phyloP scores from a whole-genome alignment of 2,329 filamentous ascomycete genomes.

The Pseudocercospora vitis region DNA sequence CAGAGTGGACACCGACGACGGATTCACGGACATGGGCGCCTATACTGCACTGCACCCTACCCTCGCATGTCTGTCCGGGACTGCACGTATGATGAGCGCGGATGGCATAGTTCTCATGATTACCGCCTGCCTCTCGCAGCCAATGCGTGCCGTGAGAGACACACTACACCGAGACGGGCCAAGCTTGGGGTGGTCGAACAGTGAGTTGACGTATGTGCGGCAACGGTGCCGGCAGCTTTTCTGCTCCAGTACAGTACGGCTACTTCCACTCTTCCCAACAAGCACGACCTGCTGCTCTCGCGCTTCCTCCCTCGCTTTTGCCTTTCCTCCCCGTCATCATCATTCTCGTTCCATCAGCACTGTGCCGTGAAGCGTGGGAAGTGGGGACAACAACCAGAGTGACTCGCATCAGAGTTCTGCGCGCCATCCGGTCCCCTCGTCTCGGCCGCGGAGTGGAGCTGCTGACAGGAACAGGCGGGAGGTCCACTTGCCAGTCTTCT shows the following conservation, averaged over 20 bases:
- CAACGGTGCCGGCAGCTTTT: not conserved
- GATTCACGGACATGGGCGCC: not conserved
- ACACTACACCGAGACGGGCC: conserved; percentile 1
- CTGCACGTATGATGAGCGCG: not conserved
- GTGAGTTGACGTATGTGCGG: not conserved
- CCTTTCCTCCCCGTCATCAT: not conserved
- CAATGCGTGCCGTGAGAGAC: not conserved
- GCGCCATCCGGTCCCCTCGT: not conserved
- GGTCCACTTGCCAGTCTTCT: not conserved
- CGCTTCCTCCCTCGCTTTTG: not conserved
- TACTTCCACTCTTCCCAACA: not conserved
- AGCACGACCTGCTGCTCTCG: not conserved
- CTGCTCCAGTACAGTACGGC: not conserved
- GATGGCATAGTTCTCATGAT: not conserved
- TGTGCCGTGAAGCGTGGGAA: not conserved
- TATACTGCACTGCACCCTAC: not conserved
- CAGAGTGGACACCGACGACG: not conserved
- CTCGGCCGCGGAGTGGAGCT: not conserved
- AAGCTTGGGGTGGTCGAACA: not conserved
- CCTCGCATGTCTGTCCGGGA: not conserved
- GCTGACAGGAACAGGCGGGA: not conserved
- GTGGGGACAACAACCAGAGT: conserved; percentile 1
- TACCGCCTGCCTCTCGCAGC: not conserved
- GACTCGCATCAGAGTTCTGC: conserved; percentile 3
- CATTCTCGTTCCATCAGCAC: not conserved